A percentile compares a stretch with the other conserved stretches of the same genome.
Evolutionary conservation across 2,329 filamentous ascomycete genomes (phyloP).

Genomic region (Magnaporthiopsis incrustans): DNA sequence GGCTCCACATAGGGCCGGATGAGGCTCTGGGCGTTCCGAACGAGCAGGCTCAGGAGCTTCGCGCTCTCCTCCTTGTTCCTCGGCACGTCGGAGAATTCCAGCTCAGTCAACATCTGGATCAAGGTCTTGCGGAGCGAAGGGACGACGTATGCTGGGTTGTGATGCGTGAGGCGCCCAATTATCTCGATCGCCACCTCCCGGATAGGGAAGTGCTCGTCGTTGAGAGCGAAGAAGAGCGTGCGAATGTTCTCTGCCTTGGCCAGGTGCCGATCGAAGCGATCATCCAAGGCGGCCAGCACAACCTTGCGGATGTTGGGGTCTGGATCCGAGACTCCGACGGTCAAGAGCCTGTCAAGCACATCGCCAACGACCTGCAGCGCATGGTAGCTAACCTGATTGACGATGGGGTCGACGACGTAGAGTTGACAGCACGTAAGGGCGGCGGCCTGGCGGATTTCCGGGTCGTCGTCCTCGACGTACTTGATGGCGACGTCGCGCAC

Average conservation of each 20-base stretch:
- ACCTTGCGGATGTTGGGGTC: constrained; percentile 83
- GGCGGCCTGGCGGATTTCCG: constrained; percentile 87
- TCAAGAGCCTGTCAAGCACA: constrained; percentile 93
- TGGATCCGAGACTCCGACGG: constrained; percentile 86
- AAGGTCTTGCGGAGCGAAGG: constrained; percentile 90
- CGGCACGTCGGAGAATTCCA: constrained; percentile 91
- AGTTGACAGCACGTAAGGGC: constrained; percentile 96
- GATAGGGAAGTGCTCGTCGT: constrained; percentile 89
- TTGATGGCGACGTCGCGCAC: constrained; percentile 96
- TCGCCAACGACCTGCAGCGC: constrained; percentile 95
- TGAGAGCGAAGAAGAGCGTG: constrained; percentile 88
- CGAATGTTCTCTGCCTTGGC: constrained; percentile 96
- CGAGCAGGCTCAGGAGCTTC: constrained; percentile 82
- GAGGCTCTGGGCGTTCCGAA: constrained; percentile 83
- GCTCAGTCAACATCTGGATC: constrained; percentile 90
- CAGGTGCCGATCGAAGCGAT: constrained; percentile 92
- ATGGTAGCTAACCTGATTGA: constrained; percentile 95
- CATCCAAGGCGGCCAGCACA: constrained; percentile 81
- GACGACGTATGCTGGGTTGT: constrained; percentile 96
- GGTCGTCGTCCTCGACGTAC: constrained; percentile 93
- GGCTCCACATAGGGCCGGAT: constrained; percentile 97
- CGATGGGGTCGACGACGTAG: constrained; percentile 92
- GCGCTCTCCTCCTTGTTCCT: constrained; percentile 96
- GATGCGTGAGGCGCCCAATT: constrained; percentile 81
- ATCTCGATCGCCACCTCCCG: constrained; percentile 93